Percentiles rank a stretch among this genome's conserved stretches.
Evolutionary conservation across 768 basidiomycete species (phyloP).

Genomic region (Exidia glandulosa): DNA sequence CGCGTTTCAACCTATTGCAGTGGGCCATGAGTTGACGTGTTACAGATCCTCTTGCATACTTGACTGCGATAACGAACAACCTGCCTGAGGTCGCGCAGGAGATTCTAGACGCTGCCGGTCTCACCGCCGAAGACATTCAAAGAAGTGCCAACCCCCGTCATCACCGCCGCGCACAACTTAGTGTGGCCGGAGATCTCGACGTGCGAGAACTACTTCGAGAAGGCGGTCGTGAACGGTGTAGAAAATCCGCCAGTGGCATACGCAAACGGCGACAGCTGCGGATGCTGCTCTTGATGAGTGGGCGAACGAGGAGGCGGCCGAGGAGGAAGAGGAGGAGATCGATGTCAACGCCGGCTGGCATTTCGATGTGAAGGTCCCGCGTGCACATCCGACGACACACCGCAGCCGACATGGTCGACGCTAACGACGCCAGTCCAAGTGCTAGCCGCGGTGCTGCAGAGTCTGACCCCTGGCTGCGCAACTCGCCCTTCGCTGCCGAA

Average conservation of each 20-base stretch:
- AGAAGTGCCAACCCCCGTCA: constrained; percentile 67
- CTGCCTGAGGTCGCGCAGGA: constrained; percentile 80
- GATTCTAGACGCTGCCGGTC: constrained; percentile 80
- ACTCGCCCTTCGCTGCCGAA: constrained; percentile 89
- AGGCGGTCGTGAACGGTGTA: constrained; percentile 79
- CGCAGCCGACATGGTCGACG: constrained; percentile 38
- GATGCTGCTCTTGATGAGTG: constrained; percentile 60
- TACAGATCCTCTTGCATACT: constrained; percentile 86
- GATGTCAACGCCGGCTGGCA: constrained; percentile 72
- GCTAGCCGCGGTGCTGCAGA: constrained; percentile 79
- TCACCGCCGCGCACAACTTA: constrained; percentile 62
- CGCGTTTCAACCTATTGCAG: constrained; percentile 22
- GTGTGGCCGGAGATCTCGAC: constrained; percentile 79
- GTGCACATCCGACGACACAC: constrained; percentile 57
- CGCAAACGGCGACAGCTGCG: constrained; percentile 55
- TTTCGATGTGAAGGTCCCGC: constrained; percentile 40
- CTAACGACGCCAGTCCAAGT: constrained; percentile 49
- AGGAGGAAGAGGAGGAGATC: constrained; percentile 63
- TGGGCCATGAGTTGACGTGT: neutral
- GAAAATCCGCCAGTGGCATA: constrained; percentile 51
- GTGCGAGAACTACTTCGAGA: constrained; percentile 91
- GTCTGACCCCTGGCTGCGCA: constrained; percentile 83
- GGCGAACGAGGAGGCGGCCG: constrained; percentile 35
- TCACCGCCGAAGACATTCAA: constrained; percentile 83
- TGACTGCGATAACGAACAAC: constrained; percentile 94